Percentiles rank a stretch among this genome's conserved stretches.
phyloP scores from a whole-genome alignment of 441 rosid species.

The Eutrema salsugineum region DNA sequence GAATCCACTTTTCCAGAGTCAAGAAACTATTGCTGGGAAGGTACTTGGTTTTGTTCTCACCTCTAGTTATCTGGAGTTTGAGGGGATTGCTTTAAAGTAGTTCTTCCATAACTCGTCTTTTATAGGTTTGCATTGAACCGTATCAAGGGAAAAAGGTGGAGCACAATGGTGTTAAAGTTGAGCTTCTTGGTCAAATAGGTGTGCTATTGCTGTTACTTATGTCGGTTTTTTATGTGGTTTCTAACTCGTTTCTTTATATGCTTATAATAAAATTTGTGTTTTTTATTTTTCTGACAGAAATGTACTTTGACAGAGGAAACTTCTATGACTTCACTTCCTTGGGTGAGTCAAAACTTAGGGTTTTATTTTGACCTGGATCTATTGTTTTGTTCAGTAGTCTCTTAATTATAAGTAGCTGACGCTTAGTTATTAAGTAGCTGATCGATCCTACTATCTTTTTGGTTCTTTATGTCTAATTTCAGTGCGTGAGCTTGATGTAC shows the following conservation, averaged over 20 bases:
- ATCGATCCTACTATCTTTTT: neutral
- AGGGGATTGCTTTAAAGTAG: neutral
- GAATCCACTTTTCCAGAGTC: constrained; percentile 93
- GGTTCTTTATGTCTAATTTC: constrained; percentile 25
- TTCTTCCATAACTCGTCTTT: constrained; percentile 1
- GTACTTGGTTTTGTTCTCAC: constrained; percentile 31
- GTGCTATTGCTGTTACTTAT: constrained; percentile 15
- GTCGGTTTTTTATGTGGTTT: neutral
- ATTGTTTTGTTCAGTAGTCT: neutral
- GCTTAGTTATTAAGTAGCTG: neutral
- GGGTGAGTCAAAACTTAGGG: constrained; percentile 52
- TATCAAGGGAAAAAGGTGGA: constrained; percentile 92
- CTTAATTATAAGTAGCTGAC: neutral
- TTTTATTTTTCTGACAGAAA: constrained; percentile 52
- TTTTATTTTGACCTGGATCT: neutral
- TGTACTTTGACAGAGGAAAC: constrained; percentile 92
- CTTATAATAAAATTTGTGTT: neutral
- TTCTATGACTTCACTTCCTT: constrained; percentile 97
- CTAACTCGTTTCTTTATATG: neutral
- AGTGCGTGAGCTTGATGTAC: constrained; percentile 97
- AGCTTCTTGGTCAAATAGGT: constrained; percentile 99
- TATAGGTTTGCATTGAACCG: constrained; percentile 80
- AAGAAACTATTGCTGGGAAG: constrained; percentile 93
- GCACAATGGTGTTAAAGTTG: constrained; percentile 91
- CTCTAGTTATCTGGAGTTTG: neutral